phyloP scores from a whole-genome alignment of 805 yeast genomes.

The Wickerhamiella siamensis region DNA sequence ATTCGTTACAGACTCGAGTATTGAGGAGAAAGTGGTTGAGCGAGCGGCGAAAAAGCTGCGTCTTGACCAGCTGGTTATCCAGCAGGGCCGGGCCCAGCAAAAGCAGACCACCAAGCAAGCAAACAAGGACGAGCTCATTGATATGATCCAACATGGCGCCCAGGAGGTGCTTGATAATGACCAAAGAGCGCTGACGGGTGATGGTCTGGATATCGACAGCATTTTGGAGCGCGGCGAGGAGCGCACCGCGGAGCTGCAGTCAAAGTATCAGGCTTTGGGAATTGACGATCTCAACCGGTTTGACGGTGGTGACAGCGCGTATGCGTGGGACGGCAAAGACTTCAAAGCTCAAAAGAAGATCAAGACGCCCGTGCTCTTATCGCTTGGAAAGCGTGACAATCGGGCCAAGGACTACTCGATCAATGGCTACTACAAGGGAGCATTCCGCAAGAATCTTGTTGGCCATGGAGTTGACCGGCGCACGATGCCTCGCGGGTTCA shows the following conservation, averaged over 20 bases:
- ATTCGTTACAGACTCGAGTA: slow-evolving; percentile 88
- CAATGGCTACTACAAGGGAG: slow-evolving; percentile 76
- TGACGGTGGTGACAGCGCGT: slow-evolving; percentile 66
- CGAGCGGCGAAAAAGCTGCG: slow-evolving; percentile 90
- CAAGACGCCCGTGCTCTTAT: slow-evolving; percentile 26
- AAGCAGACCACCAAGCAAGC: slow-evolving; percentile 30
- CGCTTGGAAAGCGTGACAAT: slow-evolving; percentile 52
- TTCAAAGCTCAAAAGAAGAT: slow-evolving; percentile 39
- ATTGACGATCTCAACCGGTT: slow-evolving; percentile 87
- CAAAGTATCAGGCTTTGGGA: slow-evolving; percentile 73
- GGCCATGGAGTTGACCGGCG: slow-evolving; percentile 31
- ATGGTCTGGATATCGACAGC: slow-evolving; percentile 53
- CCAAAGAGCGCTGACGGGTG: slow-evolving; percentile 16
- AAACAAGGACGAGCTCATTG: slow-evolving; percentile 68
- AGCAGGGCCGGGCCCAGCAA: slow-evolving; percentile 59
- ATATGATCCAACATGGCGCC: slow-evolving; percentile 97
- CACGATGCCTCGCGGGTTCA: slow-evolving; percentile 69
- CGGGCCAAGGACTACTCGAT: slow-evolving; percentile 53
- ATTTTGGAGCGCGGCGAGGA: slow-evolving; percentile 70
- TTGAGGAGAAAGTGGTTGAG: slow-evolving; percentile 90
- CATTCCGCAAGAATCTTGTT: slow-evolving; percentile 40
- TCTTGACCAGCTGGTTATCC: slow-evolving; percentile 87
- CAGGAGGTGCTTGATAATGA: slow-evolving; percentile 58
- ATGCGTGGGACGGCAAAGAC: slow-evolving; percentile 92
- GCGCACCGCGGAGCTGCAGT: slow-evolving; percentile 64